Evolutionary conservation across 2,329 filamentous ascomycete species (phyloP).

Genomic region (Cladophialophora immunda): DNA sequence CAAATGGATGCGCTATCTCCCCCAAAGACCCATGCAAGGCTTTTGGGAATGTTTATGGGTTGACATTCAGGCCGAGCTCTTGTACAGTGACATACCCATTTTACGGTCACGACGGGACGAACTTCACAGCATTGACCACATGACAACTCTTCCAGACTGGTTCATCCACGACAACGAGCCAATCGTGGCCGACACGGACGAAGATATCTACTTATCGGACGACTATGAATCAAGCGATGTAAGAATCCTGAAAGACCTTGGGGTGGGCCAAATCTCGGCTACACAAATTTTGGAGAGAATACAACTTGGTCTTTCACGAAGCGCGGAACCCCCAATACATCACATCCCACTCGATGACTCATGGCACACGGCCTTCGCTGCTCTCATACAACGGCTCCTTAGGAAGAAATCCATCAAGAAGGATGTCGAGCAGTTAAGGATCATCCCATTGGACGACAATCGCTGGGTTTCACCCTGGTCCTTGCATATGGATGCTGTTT

Average conservation of each 20-base stretch:
- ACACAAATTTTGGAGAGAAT: constrained; percentile 25
- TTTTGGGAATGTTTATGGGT: constrained; percentile 25
- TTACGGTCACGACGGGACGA: constrained; percentile 16
- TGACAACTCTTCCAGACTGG: constrained; percentile 22
- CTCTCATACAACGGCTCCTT: constrained; percentile 25
- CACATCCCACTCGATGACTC: constrained; percentile 22
- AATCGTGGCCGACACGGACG: constrained; percentile 18
- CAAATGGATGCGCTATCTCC: constrained; percentile 33
- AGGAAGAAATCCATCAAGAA: neutral
- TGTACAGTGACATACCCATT: neutral
- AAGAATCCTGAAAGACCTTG: constrained; percentile 20
- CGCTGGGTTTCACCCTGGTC: constrained; percentile 19
- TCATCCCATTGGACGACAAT: constrained; percentile 25
- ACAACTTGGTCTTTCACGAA: constrained; percentile 6
- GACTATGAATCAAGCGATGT: constrained; percentile 19
- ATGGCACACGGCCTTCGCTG: constrained; percentile 29
- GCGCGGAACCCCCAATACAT: constrained; percentile 15
- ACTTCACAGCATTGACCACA: constrained; percentile 4
- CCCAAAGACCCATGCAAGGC: constrained; percentile 17
- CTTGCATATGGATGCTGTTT: constrained; percentile 10
- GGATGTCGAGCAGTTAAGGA: constrained; percentile 10
- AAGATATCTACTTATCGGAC: constrained; percentile 28
- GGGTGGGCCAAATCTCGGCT: constrained; percentile 13
- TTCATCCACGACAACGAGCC: constrained; percentile 28
- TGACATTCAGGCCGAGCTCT: constrained; percentile 9